Conservation (phyloP, 352 stramenopile species). For the Pythium volutum region DNA sequence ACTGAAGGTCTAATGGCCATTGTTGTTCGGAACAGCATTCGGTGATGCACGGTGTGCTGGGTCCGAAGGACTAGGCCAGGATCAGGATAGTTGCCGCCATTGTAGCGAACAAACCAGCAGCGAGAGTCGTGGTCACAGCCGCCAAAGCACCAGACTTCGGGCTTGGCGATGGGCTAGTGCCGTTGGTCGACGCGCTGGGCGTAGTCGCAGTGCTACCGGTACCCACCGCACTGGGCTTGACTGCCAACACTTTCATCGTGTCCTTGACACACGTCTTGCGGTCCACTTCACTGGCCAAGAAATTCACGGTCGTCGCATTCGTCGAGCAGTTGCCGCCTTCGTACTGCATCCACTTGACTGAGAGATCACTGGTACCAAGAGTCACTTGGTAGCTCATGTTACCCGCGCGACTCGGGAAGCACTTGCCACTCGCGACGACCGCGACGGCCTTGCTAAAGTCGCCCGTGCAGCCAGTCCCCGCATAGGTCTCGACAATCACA, state of each 20-base stretch:
- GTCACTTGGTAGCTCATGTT: slow-evolving; percentile 6
- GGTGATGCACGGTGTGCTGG: too few species aligned
- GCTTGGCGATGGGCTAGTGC: too few species aligned
- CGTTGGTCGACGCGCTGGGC: too few species aligned
- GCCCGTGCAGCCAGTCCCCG: neutral
- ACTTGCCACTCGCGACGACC: slow-evolving; percentile 8
- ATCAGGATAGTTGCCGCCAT: too few species aligned
- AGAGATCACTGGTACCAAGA: neutral
- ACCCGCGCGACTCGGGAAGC: neutral
- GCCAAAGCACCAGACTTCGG: too few species aligned
- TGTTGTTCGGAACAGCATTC: too few species aligned
- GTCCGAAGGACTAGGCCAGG: too few species aligned
- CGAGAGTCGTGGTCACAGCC: too few species aligned
- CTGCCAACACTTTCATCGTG: neutral
- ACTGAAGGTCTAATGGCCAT: too few species aligned
- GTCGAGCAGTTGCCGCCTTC: neutral
- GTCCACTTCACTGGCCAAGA: neutral
- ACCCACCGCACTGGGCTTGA: too few species aligned
- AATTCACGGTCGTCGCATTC: neutral
- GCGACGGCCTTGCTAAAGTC: slow-evolving; percentile 1
- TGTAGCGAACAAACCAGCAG: too few species aligned
- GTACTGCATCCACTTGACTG: slow-evolving; percentile 6
- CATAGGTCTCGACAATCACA: slow-evolving; percentile 10
- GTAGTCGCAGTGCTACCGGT: too few species aligned
- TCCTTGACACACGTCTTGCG: neutral